Evolutionary conservation across 495 filamentous ascomycete species (phyloP).

Genomic region (Annulohypoxylon nitens): DNA sequence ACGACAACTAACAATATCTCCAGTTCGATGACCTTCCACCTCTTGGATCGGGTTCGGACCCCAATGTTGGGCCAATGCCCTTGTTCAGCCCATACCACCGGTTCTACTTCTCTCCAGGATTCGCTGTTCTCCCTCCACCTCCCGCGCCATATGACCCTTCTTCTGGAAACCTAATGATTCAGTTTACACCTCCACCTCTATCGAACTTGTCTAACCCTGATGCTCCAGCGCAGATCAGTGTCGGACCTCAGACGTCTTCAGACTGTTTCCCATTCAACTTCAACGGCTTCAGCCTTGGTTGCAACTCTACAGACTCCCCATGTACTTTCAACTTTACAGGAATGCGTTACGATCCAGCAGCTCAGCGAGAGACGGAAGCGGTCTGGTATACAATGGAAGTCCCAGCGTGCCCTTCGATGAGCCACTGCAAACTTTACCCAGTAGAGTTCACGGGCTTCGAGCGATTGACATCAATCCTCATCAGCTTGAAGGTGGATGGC

Average conservation of each 20-base stretch:
- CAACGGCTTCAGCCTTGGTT: conserved; percentile 56
- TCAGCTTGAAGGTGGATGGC: conserved; percentile 50
- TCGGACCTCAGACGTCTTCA: conserved; percentile 51
- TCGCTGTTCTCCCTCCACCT: conserved; percentile 51
- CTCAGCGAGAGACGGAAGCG: conserved; percentile 31
- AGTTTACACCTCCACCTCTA: conserved; percentile 51
- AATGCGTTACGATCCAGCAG: conserved; percentile 46
- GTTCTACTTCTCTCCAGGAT: conserved; percentile 57
- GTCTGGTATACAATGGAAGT: conserved; percentile 48
- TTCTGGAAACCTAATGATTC: conserved; percentile 56
- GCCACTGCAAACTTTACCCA: conserved; percentile 53
- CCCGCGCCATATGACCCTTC: conserved; percentile 51
- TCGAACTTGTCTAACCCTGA: conserved; percentile 39
- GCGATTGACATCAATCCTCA: conserved; percentile 56
- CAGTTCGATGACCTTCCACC: conserved; percentile 60
- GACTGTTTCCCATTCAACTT: conserved; percentile 60
- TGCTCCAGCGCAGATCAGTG: conserved; percentile 52
- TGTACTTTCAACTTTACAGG: conserved; percentile 59
- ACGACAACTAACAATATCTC: conserved; percentile 22
- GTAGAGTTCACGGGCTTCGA: conserved; percentile 53
- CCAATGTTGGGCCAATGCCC: conserved; percentile 44
- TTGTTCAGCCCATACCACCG: conserved; percentile 58
- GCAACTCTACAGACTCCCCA: conserved; percentile 52
- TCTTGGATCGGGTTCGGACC: conserved; percentile 40
- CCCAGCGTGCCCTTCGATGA: conserved; percentile 49